These are phyloP conservation scores for Tetradesmus obliquus DNA, from an alignment of 139 green algal species.

Conservation along the genomic window DNA sequence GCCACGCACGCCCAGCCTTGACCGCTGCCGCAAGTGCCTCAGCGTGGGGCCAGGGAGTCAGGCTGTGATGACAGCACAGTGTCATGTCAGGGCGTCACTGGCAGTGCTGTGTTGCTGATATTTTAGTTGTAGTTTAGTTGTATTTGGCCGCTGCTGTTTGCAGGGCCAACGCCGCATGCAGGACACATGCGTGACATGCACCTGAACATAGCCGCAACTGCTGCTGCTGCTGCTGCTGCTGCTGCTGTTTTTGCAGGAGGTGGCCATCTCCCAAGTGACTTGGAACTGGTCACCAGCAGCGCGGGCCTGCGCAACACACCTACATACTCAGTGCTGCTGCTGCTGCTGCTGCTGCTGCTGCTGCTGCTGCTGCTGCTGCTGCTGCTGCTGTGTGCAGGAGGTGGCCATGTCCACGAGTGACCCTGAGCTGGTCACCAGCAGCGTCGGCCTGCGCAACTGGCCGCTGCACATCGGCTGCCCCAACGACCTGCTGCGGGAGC, in stretches of 20 bases:
- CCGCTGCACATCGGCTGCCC: slow-evolving; percentile 54
- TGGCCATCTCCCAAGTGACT: slow-evolving; percentile 66
- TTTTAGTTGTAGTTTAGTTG: no score
- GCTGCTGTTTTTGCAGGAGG: slow-evolving; percentile 44
- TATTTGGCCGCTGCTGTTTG: not conserved
- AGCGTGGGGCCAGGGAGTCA: no score
- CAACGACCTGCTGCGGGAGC: slow-evolving; percentile 34
- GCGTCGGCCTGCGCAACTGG: slow-evolving; percentile 67
- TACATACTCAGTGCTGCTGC: not conserved
- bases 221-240: slow-evolving; percentile 13
- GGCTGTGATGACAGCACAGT: no score
- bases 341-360: not conserved
- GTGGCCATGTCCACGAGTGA: slow-evolving; percentile 67
- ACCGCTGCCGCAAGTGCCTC: no score
- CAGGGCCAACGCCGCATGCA: not conserved
- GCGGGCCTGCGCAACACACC: slow-evolving; percentile 40
- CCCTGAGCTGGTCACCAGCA: slow-evolving; percentile 47
- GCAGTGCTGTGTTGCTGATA: not conserved
- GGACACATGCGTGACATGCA: not conserved
- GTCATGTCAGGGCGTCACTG: not conserved
- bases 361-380: not conserved
- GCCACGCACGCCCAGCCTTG: no score
- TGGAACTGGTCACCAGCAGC: slow-evolving; percentile 46
- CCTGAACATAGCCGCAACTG: not conserved
- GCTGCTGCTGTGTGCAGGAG: slow-evolving; percentile 39